A percentile compares a stretch with the other conserved stretches of the same genome.
Conservation (phyloP, 345 rosid species). For the Viola odorata region DNA sequence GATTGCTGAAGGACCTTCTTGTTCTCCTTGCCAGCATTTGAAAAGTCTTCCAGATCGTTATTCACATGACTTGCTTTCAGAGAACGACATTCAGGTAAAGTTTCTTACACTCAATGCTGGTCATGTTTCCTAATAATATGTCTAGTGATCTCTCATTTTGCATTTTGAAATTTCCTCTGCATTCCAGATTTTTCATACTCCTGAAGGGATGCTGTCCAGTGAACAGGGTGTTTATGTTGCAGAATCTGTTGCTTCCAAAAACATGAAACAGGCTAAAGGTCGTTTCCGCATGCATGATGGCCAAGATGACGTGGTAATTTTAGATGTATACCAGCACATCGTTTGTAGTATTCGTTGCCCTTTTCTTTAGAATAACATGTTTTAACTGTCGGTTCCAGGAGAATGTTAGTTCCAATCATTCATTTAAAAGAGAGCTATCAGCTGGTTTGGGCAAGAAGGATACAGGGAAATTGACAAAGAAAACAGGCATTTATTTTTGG, state of each 20-base stretch:
- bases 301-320: slow-evolving; percentile 34
- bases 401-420: slow-evolving; percentile 41
- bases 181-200: slow-evolving; percentile 70
- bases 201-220: slow-evolving; percentile 84
- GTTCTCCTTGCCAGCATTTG: slow-evolving; percentile 47
- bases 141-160: not conserved
- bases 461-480: slow-evolving; percentile 54
- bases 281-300: slow-evolving; percentile 48
- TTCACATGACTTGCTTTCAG: slow-evolving; percentile 76
- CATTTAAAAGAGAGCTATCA: slow-evolving; percentile 54
- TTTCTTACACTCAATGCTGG: not conserved
- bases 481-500: slow-evolving; percentile 45
- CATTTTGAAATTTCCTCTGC: slow-evolving; percentile 2
- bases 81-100: slow-evolving; percentile 65
- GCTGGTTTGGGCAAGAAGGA: slow-evolving; percentile 58
- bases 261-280: slow-evolving; percentile 57
- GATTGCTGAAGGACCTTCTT: slow-evolving; percentile 15
- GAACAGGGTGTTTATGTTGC: slow-evolving; percentile 90
- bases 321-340: not conserved
- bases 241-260: slow-evolving; percentile 59
- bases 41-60: slow-evolving; percentile 59
- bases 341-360: not conserved
- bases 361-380: not conserved
- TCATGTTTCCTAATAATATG: not conserved
- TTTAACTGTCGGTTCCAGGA: slow-evolving; percentile 27